Evolutionary conservation across 768 basidiomycete genomes (phyloP).

Genomic region (Arthromyces matolae): DNA sequence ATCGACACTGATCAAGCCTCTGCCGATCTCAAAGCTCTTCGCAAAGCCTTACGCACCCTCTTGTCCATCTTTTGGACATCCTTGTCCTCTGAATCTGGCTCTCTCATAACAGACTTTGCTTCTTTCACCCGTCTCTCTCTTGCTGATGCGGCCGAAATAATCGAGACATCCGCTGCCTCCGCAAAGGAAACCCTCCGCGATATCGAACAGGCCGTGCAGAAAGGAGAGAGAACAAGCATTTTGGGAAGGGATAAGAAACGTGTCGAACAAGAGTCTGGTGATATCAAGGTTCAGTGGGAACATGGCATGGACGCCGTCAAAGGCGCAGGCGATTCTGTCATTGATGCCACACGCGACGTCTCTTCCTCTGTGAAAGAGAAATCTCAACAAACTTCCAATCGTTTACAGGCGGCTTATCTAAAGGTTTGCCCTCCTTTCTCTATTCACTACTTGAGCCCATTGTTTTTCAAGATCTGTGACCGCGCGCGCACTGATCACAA

Average conservation of each 20-base stretch:
- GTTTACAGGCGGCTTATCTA: conserved; percentile 49
- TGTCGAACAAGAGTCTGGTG: conserved; percentile 42
- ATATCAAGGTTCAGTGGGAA: conserved; percentile 55
- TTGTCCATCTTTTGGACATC: conserved; percentile 52
- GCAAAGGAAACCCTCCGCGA: conserved; percentile 52
- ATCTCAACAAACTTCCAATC: conserved; percentile 35
- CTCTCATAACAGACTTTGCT: conserved; percentile 57
- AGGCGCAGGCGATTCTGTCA: conserved; percentile 50
- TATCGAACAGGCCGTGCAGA: conserved; percentile 55
- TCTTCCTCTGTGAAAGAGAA: conserved; percentile 41
- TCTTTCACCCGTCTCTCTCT: conserved; percentile 62
- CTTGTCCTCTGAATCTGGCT: conserved; percentile 48
- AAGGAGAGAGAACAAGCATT: conserved; percentile 51
- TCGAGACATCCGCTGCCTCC: conserved; percentile 48
- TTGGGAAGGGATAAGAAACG: conserved; percentile 51
- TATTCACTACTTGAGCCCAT: neutral
- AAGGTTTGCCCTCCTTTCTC: conserved; percentile 33
- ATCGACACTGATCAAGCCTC: conserved; percentile 42
- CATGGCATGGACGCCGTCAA: conserved; percentile 66
- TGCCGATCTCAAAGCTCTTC: conserved; percentile 48
- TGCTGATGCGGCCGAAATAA: conserved; percentile 60
- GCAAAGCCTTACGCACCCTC: conserved; percentile 45
- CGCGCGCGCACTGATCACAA: conserved; percentile 59
- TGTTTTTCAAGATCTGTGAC: conserved; percentile 49
- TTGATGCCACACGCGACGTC: conserved; percentile 48